These are phyloP conservation scores for Aspergillus clavatus DNA, from an alignment of 2,329 filamentous ascomycete genomes.

Conservation along the genomic window DNA sequence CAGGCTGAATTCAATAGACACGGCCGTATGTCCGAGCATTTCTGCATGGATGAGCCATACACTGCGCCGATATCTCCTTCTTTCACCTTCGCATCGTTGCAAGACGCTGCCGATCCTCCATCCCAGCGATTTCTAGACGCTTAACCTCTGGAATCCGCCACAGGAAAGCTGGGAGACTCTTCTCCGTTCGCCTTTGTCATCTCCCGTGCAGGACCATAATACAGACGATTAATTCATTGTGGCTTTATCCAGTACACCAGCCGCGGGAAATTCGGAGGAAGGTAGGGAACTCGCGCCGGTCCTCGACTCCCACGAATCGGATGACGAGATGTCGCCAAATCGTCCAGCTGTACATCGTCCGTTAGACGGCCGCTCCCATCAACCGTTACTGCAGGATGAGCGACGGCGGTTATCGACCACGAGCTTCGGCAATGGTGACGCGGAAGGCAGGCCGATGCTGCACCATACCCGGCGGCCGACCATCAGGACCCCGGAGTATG, in stretches of 20 bases:
- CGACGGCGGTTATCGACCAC: slow-evolving; percentile 34
- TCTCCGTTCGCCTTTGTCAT: background rate
- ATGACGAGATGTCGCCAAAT: slow-evolving; percentile 43
- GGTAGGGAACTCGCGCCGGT: slow-evolving; percentile 31
- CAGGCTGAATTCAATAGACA: background rate
- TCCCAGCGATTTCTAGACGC: no score
- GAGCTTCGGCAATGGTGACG: slow-evolving; percentile 24
- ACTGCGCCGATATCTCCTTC: background rate
- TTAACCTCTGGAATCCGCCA: no score
- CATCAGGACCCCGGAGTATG: slow-evolving; percentile 68
- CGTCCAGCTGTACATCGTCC: slow-evolving; percentile 47
- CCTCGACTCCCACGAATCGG: slow-evolving; percentile 36
- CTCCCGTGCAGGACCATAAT: background rate
- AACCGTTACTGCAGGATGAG: slow-evolving; percentile 52
- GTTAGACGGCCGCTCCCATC: slow-evolving; percentile 46
- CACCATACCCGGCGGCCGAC: slow-evolving; percentile 56
- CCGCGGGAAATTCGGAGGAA: slow-evolving; percentile 18
- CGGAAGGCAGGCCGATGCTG: slow-evolving; percentile 36
- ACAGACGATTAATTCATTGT: slow-evolving; percentile 20
- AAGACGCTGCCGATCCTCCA: background rate
- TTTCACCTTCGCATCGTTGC: background rate
- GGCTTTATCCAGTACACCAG: slow-evolving; percentile 28
- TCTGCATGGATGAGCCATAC: background rate
- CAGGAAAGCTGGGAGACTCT: no score
- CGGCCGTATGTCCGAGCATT: background rate